Evolutionary conservation across 345 rosid species (phyloP).

Genomic region (Excoecaria agallocha): DNA sequence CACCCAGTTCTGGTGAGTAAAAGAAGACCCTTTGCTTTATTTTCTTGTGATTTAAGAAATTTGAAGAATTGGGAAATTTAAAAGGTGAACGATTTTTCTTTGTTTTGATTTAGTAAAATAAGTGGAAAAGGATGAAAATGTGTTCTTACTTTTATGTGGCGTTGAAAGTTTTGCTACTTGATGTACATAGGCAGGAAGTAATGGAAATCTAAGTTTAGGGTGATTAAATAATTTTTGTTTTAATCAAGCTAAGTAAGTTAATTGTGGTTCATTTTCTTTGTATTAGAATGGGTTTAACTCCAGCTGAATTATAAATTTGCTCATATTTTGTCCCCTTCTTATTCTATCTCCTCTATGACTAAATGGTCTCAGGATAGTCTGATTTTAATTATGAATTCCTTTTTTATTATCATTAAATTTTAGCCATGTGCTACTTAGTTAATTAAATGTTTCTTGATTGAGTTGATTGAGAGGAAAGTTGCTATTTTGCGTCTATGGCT

Average conservation of each 20-base stretch:
- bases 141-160: background rate
- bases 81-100: background rate
- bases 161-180: background rate
- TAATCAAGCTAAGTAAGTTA: background rate
- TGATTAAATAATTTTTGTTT: background rate
- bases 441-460: background rate
- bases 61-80: slow-evolving; percentile 1
- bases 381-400: background rate
- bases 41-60: slow-evolving; percentile 3
- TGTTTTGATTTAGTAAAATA: background rate
- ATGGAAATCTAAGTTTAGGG: background rate
- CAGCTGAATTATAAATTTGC: background rate
- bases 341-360: background rate
- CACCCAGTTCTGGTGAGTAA: slow-evolving; percentile 12
- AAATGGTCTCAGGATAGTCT: background rate
- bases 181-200: background rate
- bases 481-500: background rate
- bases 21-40: background rate
- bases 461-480: background rate
- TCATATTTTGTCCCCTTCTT: background rate
- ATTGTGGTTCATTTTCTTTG: background rate
- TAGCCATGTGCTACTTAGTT: background rate
- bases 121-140: background rate
- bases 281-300: background rate
- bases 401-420: background rate